phyloP scores from a whole-genome alignment of 176 grass and related monocot genomes.

The Triticum timopheevii region DNA sequence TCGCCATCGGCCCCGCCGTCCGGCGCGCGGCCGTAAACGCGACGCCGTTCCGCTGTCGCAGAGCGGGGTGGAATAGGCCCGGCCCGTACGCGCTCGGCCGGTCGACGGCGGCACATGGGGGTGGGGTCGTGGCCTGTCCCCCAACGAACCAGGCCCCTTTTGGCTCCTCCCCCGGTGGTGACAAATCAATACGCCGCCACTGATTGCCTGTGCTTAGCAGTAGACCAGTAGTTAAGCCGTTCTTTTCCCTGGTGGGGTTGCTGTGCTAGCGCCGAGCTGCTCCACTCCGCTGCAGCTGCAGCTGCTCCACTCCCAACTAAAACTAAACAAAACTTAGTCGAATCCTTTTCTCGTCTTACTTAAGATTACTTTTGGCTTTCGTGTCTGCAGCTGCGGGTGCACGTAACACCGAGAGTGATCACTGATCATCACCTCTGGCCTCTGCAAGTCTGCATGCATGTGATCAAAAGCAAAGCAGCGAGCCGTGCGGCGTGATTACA shows the following conservation, averaged over 20 bases:
- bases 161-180: not conserved
- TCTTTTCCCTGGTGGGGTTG: slow-evolving; percentile 17
- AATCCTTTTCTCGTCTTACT: slow-evolving; percentile 35
- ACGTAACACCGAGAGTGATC: not conserved
- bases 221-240: not conserved
- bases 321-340: too few relatives aligned
- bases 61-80: not conserved
- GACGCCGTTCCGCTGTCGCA: not conserved
- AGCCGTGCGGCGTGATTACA: not conserved
- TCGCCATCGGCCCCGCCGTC: not conserved
- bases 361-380: not conserved
- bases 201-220: not conserved
- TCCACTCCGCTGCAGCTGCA: not conserved
- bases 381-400: slow-evolving; percentile 28
- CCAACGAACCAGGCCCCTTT: not conserved
- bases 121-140: slow-evolving; percentile 33
- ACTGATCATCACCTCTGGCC: not conserved
- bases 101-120: slow-evolving; percentile 32
- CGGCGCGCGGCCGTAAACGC: not conserved
- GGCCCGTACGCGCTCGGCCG: not conserved
- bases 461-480: not conserved
- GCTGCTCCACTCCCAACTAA: not conserved
- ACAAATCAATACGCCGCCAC: slow-evolving; percentile 2
- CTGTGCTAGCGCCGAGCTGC: not conserved
- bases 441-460: not conserved